phyloP scores from a whole-genome alignment of 495 filamentous ascomycete genomes.

The Annulohypoxylon moriforme region DNA sequence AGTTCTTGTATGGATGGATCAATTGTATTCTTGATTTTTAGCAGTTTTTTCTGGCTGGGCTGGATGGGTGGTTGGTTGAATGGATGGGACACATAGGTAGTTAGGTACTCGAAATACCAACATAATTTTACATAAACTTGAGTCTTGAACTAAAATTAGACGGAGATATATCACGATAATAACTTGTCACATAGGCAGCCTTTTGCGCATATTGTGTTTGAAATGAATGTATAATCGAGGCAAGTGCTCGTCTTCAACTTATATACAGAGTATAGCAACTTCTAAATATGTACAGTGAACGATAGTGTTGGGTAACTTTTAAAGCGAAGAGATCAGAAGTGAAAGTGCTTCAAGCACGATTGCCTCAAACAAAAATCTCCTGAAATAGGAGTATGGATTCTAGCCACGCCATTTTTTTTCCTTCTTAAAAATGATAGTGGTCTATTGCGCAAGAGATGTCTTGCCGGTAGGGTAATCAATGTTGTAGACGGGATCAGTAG shows the following conservation, averaged over 20 bases:
- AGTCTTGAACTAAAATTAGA: neutral
- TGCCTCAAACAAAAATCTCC: neutral
- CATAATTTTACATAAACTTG: neutral
- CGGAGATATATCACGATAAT: neutral
- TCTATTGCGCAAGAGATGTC: slow-evolving; percentile 19
- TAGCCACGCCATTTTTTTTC: neutral
- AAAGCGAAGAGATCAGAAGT: slow-evolving; percentile 3
- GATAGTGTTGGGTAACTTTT: neutral
- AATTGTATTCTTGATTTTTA: slow-evolving; percentile 20
- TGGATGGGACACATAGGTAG: slow-evolving; percentile 16
- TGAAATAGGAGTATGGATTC: neutral
- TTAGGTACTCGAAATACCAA: slow-evolving; percentile 12
- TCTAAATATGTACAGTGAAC: slow-evolving; percentile 26
- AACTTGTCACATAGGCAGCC: no score
- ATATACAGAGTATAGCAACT: slow-evolving; percentile 14
- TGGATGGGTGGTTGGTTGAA: neutral
- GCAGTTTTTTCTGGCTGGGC: neutral
- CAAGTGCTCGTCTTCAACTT: slow-evolving; percentile 7
- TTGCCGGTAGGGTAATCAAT: slow-evolving; percentile 45
- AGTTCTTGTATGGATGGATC: slow-evolving; percentile 15
- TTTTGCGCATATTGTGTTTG: neutral
- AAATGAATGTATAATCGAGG: neutral
- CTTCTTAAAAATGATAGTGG: neutral
- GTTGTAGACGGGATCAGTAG: slow-evolving; percentile 39
- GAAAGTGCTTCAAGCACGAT: slow-evolving; percentile 21